A percentile compares a stretch with the other conserved stretches of the same genome.
Evolutionary conservation across 805 yeast species (phyloP).

Genomic region (Ogataea methanolica): DNA sequence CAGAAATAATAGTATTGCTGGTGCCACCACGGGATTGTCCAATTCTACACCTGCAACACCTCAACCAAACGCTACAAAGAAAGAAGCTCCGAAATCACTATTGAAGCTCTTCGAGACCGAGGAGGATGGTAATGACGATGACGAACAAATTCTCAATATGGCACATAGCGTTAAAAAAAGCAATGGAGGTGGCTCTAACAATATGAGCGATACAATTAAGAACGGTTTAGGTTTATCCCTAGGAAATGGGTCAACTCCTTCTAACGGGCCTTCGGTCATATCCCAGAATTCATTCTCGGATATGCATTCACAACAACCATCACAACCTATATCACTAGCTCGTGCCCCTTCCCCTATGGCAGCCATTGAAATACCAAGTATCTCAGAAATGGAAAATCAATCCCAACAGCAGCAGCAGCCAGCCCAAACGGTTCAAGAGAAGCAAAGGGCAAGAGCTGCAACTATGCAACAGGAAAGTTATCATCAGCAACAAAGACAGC

Average conservation of each 20-base stretch:
- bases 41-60: constrained; percentile 9
- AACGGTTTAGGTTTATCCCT: too few relatives aligned
- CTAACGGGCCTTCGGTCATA: not conserved
- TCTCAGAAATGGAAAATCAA: constrained; percentile 37
- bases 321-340: not conserved
- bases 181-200: not conserved
- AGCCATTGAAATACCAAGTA: constrained; percentile 65
- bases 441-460: constrained; percentile 36
- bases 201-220: too few relatives aligned
- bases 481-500: not conserved
- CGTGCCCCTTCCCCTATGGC: constrained; percentile 54
- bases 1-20: constrained; percentile 10
- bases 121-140: constrained; percentile 28
- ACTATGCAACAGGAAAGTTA: constrained; percentile 29
- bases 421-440: constrained; percentile 1
- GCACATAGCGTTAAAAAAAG: not conserved
- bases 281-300: not conserved
- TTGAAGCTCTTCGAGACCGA: constrained; percentile 63
- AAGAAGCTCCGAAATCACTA: constrained; percentile 69
- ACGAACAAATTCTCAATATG: constrained; percentile 3
- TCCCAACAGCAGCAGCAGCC: constrained; percentile 1
- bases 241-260: too few relatives aligned
- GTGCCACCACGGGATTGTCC: not conserved
- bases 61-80: constrained; percentile 22
- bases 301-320: not conserved